A percentile compares a stretch with the other conserved stretches of the same genome.
Conservation (phyloP, 2,329 filamentous ascomycete genomes). For the Aotearoamyces nothofagi region DNA sequence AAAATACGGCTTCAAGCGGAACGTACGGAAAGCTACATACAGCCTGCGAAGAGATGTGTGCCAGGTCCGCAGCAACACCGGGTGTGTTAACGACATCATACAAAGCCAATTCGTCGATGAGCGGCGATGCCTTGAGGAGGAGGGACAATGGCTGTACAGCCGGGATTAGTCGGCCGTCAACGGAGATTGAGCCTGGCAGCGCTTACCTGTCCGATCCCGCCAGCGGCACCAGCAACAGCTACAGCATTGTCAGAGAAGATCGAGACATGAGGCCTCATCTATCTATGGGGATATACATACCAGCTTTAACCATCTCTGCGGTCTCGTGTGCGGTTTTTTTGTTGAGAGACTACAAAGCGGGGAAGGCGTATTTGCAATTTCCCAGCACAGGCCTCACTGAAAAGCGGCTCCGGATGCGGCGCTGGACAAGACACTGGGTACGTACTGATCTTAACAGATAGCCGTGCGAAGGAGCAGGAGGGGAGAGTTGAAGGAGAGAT, state of each 20-base stretch:
- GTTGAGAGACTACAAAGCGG: too few species aligned
- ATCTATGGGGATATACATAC: conserved; percentile 28
- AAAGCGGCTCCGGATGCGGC: too few species aligned
- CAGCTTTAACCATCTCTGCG: conserved; percentile 43
- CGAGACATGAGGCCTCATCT: too few species aligned
- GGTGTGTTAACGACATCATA: conserved; percentile 95
- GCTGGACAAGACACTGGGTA: too few species aligned
- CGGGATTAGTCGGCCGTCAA: too few species aligned
- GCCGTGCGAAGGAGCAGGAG: not conserved
- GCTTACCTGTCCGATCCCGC: conserved; percentile 83
- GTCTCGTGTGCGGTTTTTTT: conserved; percentile 6
- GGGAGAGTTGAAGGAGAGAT: not conserved
- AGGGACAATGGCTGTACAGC: conserved; percentile 75
- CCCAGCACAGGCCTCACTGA: too few species aligned
- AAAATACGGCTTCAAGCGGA: too few species aligned
- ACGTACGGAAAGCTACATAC: not conserved
- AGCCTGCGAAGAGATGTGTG: conserved; percentile 55
- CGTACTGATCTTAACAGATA: too few species aligned
- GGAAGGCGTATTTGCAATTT: too few species aligned
- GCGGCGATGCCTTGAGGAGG: conserved; percentile 95
- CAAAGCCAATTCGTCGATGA: conserved; percentile 83
- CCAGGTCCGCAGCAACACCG: conserved; percentile 95
- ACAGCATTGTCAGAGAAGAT: conserved; percentile 11
- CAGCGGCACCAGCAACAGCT: conserved; percentile 77
- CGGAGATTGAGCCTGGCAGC: too few species aligned